Base-by-base conservation (phyloP, 768 basidiomycete genomes). In the Boletus edulis region DNA sequence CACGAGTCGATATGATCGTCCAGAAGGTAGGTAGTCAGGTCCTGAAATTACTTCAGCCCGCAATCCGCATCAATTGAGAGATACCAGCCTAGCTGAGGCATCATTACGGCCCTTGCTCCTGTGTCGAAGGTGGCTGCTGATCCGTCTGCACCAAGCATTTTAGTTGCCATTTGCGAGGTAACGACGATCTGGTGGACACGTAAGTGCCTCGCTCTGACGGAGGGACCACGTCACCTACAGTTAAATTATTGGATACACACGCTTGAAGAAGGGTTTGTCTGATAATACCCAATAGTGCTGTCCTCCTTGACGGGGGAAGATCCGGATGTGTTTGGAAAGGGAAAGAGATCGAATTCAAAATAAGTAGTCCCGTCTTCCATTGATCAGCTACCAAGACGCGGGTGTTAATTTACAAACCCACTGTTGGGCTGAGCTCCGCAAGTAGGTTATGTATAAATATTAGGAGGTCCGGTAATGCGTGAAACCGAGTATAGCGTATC, bases 151-250 rank as follows among this genome's bases (percentile, higher is more conserved):
- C 81, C 79, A 34, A 88, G 67, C 60, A 88, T 71, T 64, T 85
- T 90, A 0, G 85, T 89, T 14, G 85, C 78, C 59, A 91, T 73
- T 65, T 91, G 87, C 22, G 83, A 84, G 3, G 86, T 88, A 34
- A 79, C 73, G 44, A 88, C 75, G 44, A 81, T 71, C 81, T 83
- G 49, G 51, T 45, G 32, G 27, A 32, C 29, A 49, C 59, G 51
- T 44, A 60, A 56, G 51, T 32, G 35, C 29, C 43, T 45, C 51
- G 17, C 44, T 37, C 43, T 32, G 50, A 52, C 24, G 44, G 31
- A 17, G 14, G 47, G 50, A 51, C 34, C 9, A 49, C 35, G 43
- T 47, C 41, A 55, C 70, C 52, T 62, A 86, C 86, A 20, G 84
- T 79, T 49, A 87, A 52, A 43, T 74, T 76, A 46, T 73, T 73